Evolutionary conservation across 2,329 filamentous ascomycete genomes (phyloP).

Genomic region (Fusarium continuum): DNA sequence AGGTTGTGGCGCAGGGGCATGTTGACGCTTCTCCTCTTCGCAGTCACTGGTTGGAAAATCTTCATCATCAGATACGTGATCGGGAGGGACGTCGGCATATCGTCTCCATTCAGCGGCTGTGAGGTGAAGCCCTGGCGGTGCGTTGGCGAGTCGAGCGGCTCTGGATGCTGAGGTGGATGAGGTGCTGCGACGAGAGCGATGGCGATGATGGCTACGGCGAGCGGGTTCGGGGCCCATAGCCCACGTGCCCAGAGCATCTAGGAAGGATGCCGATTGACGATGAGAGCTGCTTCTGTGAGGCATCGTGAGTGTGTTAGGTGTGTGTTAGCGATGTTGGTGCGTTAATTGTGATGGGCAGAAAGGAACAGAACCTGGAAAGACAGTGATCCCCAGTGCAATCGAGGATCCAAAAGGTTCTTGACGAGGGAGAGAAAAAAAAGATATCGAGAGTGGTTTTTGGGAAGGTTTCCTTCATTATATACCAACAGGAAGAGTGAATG

Average conservation of each 20-base stretch:
- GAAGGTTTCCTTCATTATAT: not conserved
- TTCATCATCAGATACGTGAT: not conserved
- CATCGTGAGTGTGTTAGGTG: constrained; percentile 5
- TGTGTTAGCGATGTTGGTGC: too few relatives aligned
- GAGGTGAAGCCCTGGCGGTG: constrained; percentile 2
- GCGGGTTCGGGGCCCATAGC: not conserved
- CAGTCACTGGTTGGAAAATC: not conserved
- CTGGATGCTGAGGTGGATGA: not conserved
- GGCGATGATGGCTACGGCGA: not conserved
- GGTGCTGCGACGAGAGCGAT: not conserved
- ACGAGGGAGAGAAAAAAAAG: too few relatives aligned
- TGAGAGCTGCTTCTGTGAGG: not conserved
- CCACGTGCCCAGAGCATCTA: constrained; percentile 19
- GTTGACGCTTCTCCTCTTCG: not conserved
- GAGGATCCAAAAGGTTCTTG: not conserved
- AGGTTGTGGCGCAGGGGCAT: not conserved
- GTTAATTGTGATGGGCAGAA: too few relatives aligned
- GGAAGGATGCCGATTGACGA: not conserved
- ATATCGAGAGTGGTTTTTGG: too few relatives aligned
- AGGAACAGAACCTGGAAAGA: not conserved
- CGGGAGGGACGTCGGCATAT: constrained; percentile 1
- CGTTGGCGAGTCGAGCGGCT: constrained; percentile 5
- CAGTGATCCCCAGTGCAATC: not conserved
- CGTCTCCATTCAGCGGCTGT: constrained; percentile 8
- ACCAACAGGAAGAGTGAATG: not conserved